Base-by-base conservation (phyloP, 73 alveolate species). In the Effrenium voratum region DNA sequence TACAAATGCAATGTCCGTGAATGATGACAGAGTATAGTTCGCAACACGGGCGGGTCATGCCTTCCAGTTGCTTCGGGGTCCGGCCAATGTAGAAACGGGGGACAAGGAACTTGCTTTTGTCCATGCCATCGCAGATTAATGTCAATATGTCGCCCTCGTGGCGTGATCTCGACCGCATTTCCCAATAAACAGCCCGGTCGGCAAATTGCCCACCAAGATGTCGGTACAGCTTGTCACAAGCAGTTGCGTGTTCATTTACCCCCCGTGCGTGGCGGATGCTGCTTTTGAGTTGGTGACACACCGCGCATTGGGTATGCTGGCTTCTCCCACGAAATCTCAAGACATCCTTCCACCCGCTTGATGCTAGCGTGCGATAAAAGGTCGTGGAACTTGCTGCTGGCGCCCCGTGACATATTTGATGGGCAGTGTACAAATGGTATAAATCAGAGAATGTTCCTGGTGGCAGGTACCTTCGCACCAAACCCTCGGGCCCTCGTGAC, bases 381-480 rank as follows among this genome's bases (percentile, higher is more conserved):
- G 91, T 81, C 3, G 91, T 47, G 15, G 91, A 15, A 40, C 55
- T 32, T 30, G 88, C 66, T 8, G 55, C 15, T 10, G 19, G 88
- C 32, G 22, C 36, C 41, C 30, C 41, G 36, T 40, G 38, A 0
- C 63, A 32, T 0, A 12, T 44, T 30, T 77, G 88, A 38, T 32
- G 40, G 36, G 55, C 40, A 28, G 22, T 15, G 60, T 77, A 77
- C 26, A 77, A 28, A 44, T 77, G 88, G 46, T 43, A 77, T 40
- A 77, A 16, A 28, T 77, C 88, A 22, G 88, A 32, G 63, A 38
- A 43, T 5, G 0, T 40, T 16, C 88, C 88, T 2, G 88, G 88
- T 43, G 88, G 88, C 12, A 77, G 88, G 46, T 77, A 77, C 66
- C 88, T 13, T 30, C 88, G 32, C 12, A 77, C 40, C 88, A 77